A percentile compares a stretch with the other conserved stretches of the same genome.
phyloP scores from a whole-genome alignment of 768 basidiomycete genomes.

The Pleurotus tuber-regium region DNA sequence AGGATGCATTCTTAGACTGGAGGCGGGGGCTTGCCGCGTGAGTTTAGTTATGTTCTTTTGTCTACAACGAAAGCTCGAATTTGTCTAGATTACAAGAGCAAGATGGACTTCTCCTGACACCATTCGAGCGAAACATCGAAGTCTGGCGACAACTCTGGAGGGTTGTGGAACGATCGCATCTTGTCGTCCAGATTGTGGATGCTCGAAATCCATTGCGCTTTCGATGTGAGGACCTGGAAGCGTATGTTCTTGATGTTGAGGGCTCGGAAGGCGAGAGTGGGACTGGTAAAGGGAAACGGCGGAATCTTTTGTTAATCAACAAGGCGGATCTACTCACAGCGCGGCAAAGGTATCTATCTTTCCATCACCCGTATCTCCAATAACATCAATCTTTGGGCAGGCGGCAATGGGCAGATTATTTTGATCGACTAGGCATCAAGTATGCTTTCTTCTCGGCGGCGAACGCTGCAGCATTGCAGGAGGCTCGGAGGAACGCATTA shows the following conservation, averaged over 20 bases:
- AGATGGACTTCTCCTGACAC: constrained; percentile 86
- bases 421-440: constrained; percentile 67
- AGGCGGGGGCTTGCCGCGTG: constrained; percentile 88
- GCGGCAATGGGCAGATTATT: constrained; percentile 87
- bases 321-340: constrained; percentile 91
- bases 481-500: constrained; percentile 56
- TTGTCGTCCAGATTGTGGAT: constrained; percentile 95
- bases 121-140: constrained; percentile 95
- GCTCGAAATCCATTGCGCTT: constrained; percentile 92
- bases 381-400: too few relatives aligned
- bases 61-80: not conserved
- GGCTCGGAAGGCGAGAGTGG: constrained; percentile 79
- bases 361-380: too few relatives aligned
- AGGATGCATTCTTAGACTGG: constrained; percentile 91
- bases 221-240: constrained; percentile 88
- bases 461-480: constrained; percentile 81
- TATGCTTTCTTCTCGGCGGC: constrained; percentile 95
- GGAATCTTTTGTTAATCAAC: constrained; percentile 85
- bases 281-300: constrained; percentile 69
- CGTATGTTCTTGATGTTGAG: constrained; percentile 83
- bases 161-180: constrained; percentile 91
- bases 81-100: constrained; percentile 74
- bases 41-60: constrained; percentile 22
- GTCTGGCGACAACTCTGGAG: constrained; percentile 95
- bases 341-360: constrained; percentile 66